phyloP scores from a whole-genome alignment of 2,329 filamentous ascomycete species.

The Colletotrichum caudatum region DNA sequence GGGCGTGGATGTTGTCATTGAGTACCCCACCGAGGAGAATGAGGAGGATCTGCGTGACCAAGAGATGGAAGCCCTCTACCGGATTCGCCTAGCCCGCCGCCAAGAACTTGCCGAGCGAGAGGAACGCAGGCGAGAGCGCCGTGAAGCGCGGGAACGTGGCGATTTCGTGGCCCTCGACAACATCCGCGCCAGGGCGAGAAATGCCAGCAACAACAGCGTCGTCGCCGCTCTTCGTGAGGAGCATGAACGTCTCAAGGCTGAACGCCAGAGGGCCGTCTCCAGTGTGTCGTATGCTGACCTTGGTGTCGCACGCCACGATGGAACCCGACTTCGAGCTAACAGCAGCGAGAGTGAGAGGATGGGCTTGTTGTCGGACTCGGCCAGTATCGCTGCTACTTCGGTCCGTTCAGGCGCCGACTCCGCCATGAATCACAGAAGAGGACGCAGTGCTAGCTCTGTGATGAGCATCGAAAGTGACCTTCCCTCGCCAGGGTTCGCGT shows the following conservation, averaged over 20 bases:
- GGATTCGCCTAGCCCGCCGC: conserved; percentile 84
- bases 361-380: conserved; percentile 78
- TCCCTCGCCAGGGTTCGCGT: conserved; percentile 53
- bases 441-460: conserved; percentile 65
- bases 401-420: conserved; percentile 51
- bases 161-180: conserved; percentile 77
- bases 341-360: conserved; percentile 79
- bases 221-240: conserved; percentile 70
- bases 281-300: conserved; percentile 82
- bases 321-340: conserved; percentile 78
- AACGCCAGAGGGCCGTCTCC: conserved; percentile 75
- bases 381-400: conserved; percentile 65
- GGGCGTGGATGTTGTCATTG: conserved; percentile 90
- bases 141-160: conserved; percentile 78
- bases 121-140: conserved; percentile 74
- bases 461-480: conserved; percentile 65
- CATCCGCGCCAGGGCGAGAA: conserved; percentile 69
- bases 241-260: conserved; percentile 67
- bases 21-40: conserved; percentile 83
- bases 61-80: conserved; percentile 93
- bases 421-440: conserved; percentile 55
- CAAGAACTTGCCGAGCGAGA: conserved; percentile 82
- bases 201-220: conserved; percentile 60
- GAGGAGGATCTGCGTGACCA: conserved; percentile 83
- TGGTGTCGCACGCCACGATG: conserved; percentile 81